These are phyloP conservation scores for Boletus rubroflammeus DNA, from an alignment of 768 basidiomycete genomes.

Conservation along the genomic window DNA sequence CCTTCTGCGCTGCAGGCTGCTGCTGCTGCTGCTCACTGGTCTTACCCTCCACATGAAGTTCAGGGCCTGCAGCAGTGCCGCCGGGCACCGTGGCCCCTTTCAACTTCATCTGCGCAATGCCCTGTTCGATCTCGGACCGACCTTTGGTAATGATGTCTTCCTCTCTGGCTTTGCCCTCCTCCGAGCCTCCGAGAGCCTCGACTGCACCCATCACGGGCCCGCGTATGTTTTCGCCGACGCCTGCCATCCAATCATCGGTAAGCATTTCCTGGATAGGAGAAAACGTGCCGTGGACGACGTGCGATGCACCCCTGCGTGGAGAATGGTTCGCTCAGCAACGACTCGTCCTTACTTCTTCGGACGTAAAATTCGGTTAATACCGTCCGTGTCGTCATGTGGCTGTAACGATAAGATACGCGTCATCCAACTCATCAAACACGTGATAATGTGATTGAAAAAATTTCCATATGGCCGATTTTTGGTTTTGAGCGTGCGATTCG, in stretches of 20 bases:
- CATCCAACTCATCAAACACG: background rate
- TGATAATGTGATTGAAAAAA: slow-evolving; percentile 6
- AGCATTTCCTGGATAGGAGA: slow-evolving; percentile 4
- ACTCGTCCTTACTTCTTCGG: background rate
- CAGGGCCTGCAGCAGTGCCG: background rate
- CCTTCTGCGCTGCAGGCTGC: background rate
- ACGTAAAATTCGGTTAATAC: slow-evolving; percentile 1
- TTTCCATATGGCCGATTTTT: too few species aligned
- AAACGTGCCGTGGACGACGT: slow-evolving; percentile 36
- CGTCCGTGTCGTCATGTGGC: slow-evolving; percentile 16
- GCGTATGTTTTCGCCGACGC: slow-evolving; percentile 43
- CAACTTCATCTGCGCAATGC: slow-evolving; percentile 34
- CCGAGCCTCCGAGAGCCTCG: slow-evolving; percentile 31
- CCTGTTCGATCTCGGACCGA: slow-evolving; percentile 38
- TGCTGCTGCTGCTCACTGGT: background rate
- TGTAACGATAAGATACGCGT: background rate
- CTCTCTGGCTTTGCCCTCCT: slow-evolving; percentile 28
- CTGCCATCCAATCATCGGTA: slow-evolving; percentile 22
- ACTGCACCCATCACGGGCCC: slow-evolving; percentile 41
- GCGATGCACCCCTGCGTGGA: slow-evolving; percentile 31
- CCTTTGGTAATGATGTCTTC: slow-evolving; percentile 38
- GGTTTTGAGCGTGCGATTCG: too few species aligned
- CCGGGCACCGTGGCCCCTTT: slow-evolving; percentile 3
- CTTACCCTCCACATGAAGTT: background rate
- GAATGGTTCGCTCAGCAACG: background rate